A percentile compares a stretch with the other conserved stretches of the same genome.
Conservation (phyloP, 2,329 filamentous ascomycete species). For the Microcyclospora tardicrescens region DNA sequence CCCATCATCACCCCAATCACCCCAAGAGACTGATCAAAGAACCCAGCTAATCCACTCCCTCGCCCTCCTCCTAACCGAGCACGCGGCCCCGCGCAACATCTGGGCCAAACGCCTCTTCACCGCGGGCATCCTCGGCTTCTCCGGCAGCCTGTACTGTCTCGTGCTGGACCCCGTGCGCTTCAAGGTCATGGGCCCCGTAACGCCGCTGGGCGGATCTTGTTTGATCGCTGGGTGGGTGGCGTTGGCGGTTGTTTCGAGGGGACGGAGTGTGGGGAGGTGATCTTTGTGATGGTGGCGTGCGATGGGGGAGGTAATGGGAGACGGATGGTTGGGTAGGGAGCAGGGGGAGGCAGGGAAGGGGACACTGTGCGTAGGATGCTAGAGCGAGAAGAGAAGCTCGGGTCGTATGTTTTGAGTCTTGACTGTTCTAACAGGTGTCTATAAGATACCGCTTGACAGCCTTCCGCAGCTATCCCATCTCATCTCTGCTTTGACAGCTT, state of each 20-base stretch:
- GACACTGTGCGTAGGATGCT: no score
- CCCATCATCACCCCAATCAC: no score
- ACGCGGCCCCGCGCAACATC: conserved; percentile 38
- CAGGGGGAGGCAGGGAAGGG: no score
- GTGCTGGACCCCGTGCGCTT: conserved; percentile 49
- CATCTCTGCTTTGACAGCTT: no score
- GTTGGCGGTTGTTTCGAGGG: conserved; percentile 28
- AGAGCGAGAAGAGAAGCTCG: no score
- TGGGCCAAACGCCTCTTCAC: conserved; percentile 45
- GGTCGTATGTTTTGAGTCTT: no score
- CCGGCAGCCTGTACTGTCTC: conserved; percentile 51
- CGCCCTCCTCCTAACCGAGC: conserved; percentile 44
- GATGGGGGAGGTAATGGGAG: no score
- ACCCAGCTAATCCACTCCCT: conserved; percentile 49
- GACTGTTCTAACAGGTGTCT: no score
- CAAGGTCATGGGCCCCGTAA: conserved; percentile 49
- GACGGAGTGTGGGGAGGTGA: conserved; percentile 6
- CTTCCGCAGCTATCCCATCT: no score
- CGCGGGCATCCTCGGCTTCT: conserved; percentile 55
- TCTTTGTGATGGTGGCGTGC: background rate
- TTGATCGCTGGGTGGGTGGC: conserved; percentile 53
- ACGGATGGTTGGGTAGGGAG: no score
- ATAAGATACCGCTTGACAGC: no score
- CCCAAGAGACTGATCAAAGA: background rate
- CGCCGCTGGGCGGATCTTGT: conserved; percentile 50